Conservation (phyloP, 2,329 filamentous ascomycete genomes). For the Cucurbitaria berberidis region DNA sequence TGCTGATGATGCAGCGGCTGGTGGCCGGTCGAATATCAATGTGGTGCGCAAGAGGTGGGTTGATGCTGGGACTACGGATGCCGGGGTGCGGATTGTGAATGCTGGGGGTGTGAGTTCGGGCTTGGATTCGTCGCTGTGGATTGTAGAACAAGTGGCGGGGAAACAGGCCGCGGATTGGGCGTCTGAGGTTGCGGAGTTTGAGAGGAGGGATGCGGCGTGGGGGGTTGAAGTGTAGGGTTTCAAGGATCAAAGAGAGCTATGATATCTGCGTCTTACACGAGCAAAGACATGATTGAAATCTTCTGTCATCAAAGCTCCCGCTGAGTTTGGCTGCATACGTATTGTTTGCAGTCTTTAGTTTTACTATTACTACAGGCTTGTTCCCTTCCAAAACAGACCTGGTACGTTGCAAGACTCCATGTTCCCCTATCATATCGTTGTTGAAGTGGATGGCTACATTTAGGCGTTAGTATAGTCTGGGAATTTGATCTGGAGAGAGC, state of each 20-base stretch:
- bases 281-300: too few relatives aligned
- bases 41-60: constrained; percentile 42
- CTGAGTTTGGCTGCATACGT: too few relatives aligned
- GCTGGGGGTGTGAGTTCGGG: constrained; percentile 44
- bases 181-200: constrained; percentile 41
- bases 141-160: constrained; percentile 35
- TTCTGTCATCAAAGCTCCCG: too few relatives aligned
- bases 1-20: constrained; percentile 39
- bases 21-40: constrained; percentile 28
- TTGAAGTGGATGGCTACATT: not conserved
- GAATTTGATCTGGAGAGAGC: not conserved
- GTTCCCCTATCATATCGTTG: not conserved
- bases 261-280: too few relatives aligned
- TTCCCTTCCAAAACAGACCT: too few relatives aligned
- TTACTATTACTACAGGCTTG: too few relatives aligned
- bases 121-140: constrained; percentile 40
- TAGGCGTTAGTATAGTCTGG: not conserved
- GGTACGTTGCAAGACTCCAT: too few relatives aligned
- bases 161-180: constrained; percentile 31
- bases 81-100: constrained; percentile 42
- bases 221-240: not conserved
- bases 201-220: constrained; percentile 27
- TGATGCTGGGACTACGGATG: constrained; percentile 38
- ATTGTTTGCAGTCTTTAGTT: too few relatives aligned
- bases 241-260: not conserved